Evolutionary conservation across 768 basidiomycete genomes (phyloP).

Genomic region (Xerocomus brunneocitrinus): DNA sequence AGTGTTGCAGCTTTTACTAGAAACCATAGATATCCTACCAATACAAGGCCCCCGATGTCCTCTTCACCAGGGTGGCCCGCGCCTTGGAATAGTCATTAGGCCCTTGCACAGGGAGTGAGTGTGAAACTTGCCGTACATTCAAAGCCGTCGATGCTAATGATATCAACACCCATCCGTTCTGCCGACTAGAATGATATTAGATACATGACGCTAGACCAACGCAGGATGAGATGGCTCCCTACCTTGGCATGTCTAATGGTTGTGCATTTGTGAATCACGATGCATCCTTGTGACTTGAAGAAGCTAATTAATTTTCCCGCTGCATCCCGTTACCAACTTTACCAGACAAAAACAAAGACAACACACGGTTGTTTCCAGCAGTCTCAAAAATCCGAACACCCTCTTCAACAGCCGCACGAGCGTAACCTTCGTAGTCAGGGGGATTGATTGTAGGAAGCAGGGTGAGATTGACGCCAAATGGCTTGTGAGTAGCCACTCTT

Average conservation of each 20-base stretch:
- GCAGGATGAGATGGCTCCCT: not conserved
- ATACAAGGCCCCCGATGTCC: conserved; percentile 81
- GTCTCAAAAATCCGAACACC: conserved; percentile 90
- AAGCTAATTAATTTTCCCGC: conserved; percentile 75
- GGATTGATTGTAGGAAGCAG: conserved; percentile 87
- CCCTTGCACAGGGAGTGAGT: not conserved
- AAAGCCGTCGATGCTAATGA: conserved; percentile 86
- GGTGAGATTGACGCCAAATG: conserved; percentile 84
- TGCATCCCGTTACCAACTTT: conserved; percentile 24
- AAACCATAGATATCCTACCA: conserved; percentile 43
- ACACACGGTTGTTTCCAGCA: conserved; percentile 90
- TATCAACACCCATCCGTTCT: conserved; percentile 76
- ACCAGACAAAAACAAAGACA: no score
- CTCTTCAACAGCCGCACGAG: conserved; percentile 77
- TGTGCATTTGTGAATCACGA: conserved; percentile 90
- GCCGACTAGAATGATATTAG: conserved; percentile 41
- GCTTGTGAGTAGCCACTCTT: conserved; percentile 59
- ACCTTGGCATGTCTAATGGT: conserved; percentile 84
- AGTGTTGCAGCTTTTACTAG: not conserved
- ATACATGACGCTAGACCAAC: not conserved
- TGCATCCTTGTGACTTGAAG: conserved; percentile 72
- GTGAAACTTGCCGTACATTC: conserved; percentile 55
- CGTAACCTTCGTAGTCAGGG: conserved; percentile 85
- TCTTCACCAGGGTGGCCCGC: conserved; percentile 95
- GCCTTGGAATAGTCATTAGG: conserved; percentile 41